Evolutionary conservation across 306 rosid genomes (phyloP), one percentile per base, ranked within the genome.

Genomic region (Luffa acutangula): DNA sequence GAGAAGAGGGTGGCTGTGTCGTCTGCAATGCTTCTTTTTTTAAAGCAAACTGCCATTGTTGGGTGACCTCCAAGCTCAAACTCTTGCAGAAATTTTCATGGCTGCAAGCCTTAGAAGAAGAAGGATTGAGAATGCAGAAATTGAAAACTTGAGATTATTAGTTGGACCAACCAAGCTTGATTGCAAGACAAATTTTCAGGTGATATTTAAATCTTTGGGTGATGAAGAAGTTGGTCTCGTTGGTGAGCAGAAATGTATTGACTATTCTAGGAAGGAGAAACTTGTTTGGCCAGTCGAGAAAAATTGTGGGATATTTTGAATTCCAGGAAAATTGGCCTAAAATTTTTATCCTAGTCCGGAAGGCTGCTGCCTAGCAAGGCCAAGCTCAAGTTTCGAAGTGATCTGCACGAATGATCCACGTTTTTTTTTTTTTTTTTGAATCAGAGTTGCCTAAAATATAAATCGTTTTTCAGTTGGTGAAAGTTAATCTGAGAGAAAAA

Each of bases 1-100:
- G 77, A 72, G 58, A 72, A 72, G n/a, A 72, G 77, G 77, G 58
- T 51, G 58, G 58, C 14, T 46, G 77, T 12, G 37, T 72, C 77
- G 2, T 72, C 77, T 72, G 54, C 37, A 10, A 42, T 69, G 75
- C 37, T 41, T 42, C 34, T 18, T 9, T 43, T 69, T 69, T 9
- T 1, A 36, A 49, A 74, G 62, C 20, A 74, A 25, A 7, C 77
- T 12, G 78, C 62, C 78, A 51, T 74, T 74, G 59, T 51, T 49
- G 42, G 8, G 7, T 49, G 46, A 49, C 14, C 12, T 33, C 7
- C 7, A 15, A 74, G 62, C 78, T 74, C 78, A 51, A 33, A 8
- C 57, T 14, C 49, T 6, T 49, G 78, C 43, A 73, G 78, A 8
- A 43, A 33, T 69, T 69, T 69, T n/a, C 46, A 42, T 42, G 75